A percentile compares a stretch with the other conserved stretches of the same genome.
phyloP scores from a whole-genome alignment of 805 yeast genomes.

The Candida fluviatilis region DNA sequence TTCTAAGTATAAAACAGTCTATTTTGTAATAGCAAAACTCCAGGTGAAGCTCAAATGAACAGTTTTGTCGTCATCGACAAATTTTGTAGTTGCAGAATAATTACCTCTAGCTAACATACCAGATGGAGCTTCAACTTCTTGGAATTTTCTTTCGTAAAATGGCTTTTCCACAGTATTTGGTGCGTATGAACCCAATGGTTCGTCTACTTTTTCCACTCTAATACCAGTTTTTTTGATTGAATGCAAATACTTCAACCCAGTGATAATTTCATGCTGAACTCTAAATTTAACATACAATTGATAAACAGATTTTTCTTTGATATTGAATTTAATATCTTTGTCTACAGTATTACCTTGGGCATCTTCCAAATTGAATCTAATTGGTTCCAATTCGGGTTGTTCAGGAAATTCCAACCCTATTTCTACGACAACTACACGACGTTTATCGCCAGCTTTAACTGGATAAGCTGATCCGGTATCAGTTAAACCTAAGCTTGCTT shows the following conservation, averaged over 20 bases:
- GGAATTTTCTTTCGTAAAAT: conserved; percentile 54
- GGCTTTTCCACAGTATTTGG: conserved; percentile 84
- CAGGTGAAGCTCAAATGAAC: conserved; percentile 75
- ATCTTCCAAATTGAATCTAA: conserved; percentile 65
- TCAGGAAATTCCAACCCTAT: conserved; percentile 70
- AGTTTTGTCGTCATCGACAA: conserved; percentile 80
- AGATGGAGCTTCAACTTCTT: conserved; percentile 80
- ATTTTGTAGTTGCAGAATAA: conserved; percentile 76
- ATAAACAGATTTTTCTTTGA: conserved; percentile 76
- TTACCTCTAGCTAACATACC: conserved; percentile 87
- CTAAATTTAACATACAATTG: conserved; percentile 71
- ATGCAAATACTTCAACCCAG: conserved; percentile 85
- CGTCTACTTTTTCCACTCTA: conserved; percentile 79
- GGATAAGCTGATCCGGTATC: conserved; percentile 53
- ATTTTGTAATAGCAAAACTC: conserved; percentile 79
- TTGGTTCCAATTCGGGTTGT: conserved; percentile 50
- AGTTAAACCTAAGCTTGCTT: conserved; percentile 75
- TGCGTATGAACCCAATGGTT: conserved; percentile 86
- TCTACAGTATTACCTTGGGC: conserved; percentile 49
- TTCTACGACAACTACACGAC: conserved; percentile 76
- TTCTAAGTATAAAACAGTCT: no score
- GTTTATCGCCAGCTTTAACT: conserved; percentile 63
- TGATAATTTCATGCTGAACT: conserved; percentile 85
- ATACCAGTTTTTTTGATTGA: conserved; percentile 84
- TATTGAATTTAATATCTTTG: conserved; percentile 63